Evolutionary conservation across 306 rosid genomes (phyloP), one percentile per base, ranked within the genome.

Genomic region (Carpinus fangiana): DNA sequence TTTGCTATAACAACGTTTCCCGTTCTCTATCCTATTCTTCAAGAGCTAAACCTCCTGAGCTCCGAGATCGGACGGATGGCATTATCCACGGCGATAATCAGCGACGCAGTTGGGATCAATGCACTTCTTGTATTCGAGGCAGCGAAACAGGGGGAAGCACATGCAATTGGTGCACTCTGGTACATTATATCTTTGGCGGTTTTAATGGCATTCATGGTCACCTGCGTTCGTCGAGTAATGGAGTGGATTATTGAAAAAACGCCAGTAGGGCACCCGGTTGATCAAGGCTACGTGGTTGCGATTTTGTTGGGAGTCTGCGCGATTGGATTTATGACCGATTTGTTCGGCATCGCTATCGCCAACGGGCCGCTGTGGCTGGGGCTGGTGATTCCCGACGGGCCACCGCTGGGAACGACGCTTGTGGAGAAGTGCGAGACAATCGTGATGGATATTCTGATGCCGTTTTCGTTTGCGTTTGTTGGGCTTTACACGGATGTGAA

Each of bases 281-380:
- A 92, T 1, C 84, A 84, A 2, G 17, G 54, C 7, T 83, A 12
- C 43, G 78, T 94, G 7, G 68, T 90, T 61, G 53, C 36, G 0
- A 90, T 90, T 62, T 46, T 90, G 36, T 10, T 86, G 45, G 85
- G 83, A 3, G 83, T 83, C 52, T 74, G 87, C 79, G 65, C 82
- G 7, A 75, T 82, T 79, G 93, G 86, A 1, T 90, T 92, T 57
- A 0, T 90, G 7, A 90, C 91, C 0, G 98, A 89, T 41, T 21
- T 87, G 73, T 65, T 78, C 7, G 98, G 98, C 3, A 21, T 92
- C 0, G 88, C 96, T 0, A 79, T 92, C 52, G 86, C 66, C 4
- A 86, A 84, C 73, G 98, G 98, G 9, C 76, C 96, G 0, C 59
- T 92, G 9, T 84, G 91, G 91, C n/a, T 94, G 65, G 98, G 97